A percentile compares a stretch with the other conserved stretches of the same genome.
Conservation (phyloP, 495 filamentous ascomycete species). For the Penicillium silybi region DNA sequence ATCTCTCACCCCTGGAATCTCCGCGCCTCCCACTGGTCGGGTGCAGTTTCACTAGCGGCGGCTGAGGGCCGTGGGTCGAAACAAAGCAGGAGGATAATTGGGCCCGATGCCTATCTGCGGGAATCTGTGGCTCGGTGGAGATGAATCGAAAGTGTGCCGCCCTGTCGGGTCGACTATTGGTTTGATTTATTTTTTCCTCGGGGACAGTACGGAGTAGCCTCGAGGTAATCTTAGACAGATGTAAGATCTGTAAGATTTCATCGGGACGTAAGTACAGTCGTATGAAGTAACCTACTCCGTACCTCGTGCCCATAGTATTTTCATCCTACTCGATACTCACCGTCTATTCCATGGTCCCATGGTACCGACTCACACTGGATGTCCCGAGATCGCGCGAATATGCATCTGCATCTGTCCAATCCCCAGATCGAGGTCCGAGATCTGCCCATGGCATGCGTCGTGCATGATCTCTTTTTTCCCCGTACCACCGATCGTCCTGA, state of each 20-base stretch:
- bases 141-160: constrained; percentile 7
- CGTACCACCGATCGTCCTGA: constrained; percentile 1
- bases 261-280: not conserved
- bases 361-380: not conserved
- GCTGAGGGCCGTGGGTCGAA: constrained; percentile 12
- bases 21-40: not conserved
- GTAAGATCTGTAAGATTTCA: too few relatives aligned
- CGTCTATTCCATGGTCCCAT: not conserved
- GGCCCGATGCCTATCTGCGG: constrained; percentile 12
- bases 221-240: too few relatives aligned
- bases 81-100: not conserved
- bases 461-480: constrained; percentile 4
- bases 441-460: constrained; percentile 12
- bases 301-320: not conserved
- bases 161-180: constrained; percentile 11
- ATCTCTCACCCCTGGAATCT: not conserved
- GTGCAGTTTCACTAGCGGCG: constrained; percentile 9
- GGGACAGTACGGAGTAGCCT: not conserved
- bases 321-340: not conserved
- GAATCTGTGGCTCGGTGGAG: constrained; percentile 6
- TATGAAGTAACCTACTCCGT: not conserved
- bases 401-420: not conserved
- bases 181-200: constrained; percentile 6
- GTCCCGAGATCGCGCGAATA: not conserved
- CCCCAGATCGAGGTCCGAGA: not conserved